Conservation (phyloP, 2,329 filamentous ascomycete species). For the Fusarium secorum region DNA sequence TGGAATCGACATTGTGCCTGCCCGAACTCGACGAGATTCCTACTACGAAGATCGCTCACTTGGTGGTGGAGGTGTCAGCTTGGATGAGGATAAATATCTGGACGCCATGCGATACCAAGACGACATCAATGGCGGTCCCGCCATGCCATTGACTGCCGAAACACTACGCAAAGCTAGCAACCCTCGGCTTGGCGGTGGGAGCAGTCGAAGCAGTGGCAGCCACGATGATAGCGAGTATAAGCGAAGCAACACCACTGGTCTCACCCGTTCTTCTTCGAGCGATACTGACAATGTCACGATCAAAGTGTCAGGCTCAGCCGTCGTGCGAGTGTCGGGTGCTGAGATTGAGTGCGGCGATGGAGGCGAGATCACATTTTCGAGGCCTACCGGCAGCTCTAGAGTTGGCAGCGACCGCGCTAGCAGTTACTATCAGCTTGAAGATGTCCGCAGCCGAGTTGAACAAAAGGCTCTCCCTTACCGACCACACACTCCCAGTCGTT, state of each 20-base stretch:
- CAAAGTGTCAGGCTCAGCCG: slow-evolving; percentile 63
- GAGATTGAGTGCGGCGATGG: slow-evolving; percentile 67
- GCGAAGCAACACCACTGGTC: slow-evolving; percentile 67
- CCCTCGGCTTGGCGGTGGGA: slow-evolving; percentile 53
- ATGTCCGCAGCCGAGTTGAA: slow-evolving; percentile 55
- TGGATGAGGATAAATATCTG: slow-evolving; percentile 51
- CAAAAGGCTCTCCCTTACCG: slow-evolving; percentile 54
- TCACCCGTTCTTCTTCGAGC: slow-evolving; percentile 61
- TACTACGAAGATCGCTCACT: slow-evolving; percentile 51
- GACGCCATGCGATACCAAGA: slow-evolving; percentile 60
- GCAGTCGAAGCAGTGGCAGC: slow-evolving; percentile 65
- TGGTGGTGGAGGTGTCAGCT: slow-evolving; percentile 46
- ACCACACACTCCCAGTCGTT: slow-evolving; percentile 58
- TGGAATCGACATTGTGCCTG: slow-evolving; percentile 49
- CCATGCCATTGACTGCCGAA: slow-evolving; percentile 63
- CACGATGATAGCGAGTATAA: slow-evolving; percentile 71
- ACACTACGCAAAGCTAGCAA: slow-evolving; percentile 60
- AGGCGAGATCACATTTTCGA: slow-evolving; percentile 65
- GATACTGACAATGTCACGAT: slow-evolving; percentile 69
- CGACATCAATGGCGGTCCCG: slow-evolving; percentile 55
- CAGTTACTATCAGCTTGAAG: slow-evolving; percentile 59
- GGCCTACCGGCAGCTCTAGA: slow-evolving; percentile 45
- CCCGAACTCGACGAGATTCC: slow-evolving; percentile 51
- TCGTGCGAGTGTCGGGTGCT: slow-evolving; percentile 63
- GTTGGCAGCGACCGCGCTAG: slow-evolving; percentile 61